phyloP scores from a whole-genome alignment of 2,329 filamentous ascomycete genomes.

The Nigrospora osmanthi region DNA sequence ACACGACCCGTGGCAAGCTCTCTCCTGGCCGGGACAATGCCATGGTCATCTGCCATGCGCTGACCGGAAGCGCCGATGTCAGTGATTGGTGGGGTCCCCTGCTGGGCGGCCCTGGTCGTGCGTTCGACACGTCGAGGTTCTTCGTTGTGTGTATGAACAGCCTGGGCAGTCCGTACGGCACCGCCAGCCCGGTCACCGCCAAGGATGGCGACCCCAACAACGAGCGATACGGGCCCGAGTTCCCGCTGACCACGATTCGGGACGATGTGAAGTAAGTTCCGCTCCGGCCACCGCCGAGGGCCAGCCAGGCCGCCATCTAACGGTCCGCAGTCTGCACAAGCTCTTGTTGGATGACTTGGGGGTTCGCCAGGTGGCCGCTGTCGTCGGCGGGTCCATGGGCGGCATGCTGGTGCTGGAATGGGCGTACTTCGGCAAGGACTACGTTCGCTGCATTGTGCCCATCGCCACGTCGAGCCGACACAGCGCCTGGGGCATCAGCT shows the following conservation, averaged over 20 bases:
- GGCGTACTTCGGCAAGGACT: constrained; percentile 83
- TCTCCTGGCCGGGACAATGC: constrained; percentile 54
- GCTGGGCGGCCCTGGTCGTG: constrained; percentile 67
- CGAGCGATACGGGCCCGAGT: constrained; percentile 86
- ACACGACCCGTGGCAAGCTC: constrained; percentile 57
- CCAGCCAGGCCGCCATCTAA: constrained; percentile 10
- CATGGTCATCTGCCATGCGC: constrained; percentile 74
- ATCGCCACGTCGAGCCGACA: constrained; percentile 81
- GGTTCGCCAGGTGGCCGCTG: constrained; percentile 68
- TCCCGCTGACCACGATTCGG: constrained; percentile 87
- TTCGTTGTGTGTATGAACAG: constrained; percentile 85
- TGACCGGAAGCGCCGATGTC: constrained; percentile 80
- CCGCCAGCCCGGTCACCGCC: constrained; percentile 80
- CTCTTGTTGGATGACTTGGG: constrained; percentile 73
- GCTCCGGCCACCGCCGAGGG: neutral
- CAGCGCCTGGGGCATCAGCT: constrained; percentile 86
- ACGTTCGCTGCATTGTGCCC: constrained; percentile 71
- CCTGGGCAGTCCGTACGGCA: constrained; percentile 77
- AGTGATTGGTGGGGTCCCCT: constrained; percentile 85
- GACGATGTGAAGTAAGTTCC: constrained; percentile 85
- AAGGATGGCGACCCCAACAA: constrained; percentile 71
- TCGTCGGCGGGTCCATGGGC: constrained; percentile 78
- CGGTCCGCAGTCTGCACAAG: constrained; percentile 58
- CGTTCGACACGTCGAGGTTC: constrained; percentile 76
- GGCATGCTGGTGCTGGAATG: constrained; percentile 90